Base-by-base conservation (phyloP, 2,329 filamentous ascomycete genomes). In the Seiridium unicorne region DNA sequence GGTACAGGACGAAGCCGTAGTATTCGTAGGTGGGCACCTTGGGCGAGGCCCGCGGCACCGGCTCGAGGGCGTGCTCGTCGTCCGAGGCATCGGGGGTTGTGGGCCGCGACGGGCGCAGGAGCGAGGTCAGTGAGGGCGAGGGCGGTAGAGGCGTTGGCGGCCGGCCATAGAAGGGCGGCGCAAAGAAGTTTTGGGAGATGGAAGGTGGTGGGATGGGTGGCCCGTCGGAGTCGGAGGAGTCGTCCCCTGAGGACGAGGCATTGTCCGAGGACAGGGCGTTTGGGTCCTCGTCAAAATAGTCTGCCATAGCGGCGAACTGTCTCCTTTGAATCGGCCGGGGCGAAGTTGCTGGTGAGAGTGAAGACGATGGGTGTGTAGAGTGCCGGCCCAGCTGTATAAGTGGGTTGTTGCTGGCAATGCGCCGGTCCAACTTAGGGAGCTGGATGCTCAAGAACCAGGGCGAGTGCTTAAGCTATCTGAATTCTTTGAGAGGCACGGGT, bases 1-100 rank as follows among this genome's bases (percentile, higher is more conserved):
- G 84, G 78, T 99, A 98, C 55, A 99, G 85, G 58, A 96, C 94
- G 77, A 99, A 99, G 73, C 95, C 95, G 74, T 98, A 98, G 84
- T 98, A 99, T 74, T 99, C 95, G 79, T 99, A 98, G 0, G 95
- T 99, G n/a, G 95, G 95, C 2, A 99, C 93, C 72, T 95, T 93
- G 1, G 95, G 95, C 58, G 89, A 89, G 1, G 93, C 93, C 59
- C 92, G 89, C 5, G 93, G 92, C 18, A 97, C 86, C 2, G 84
- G 89, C 68, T 88, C 82, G 44, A 90, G 84, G 36, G 36, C 36
- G 5, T 38, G n/a, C 68, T 98, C 94, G 66, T 93, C 90, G 76
- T 96, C 93, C 0, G 92, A 96, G 44, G 89, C 91, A 71, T 97
- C 93, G 11, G 95, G 94, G 0, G 94, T 98, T 1, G 92, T 96